Evolutionary conservation across 1,139 yeast genomes (phyloP).

Genomic region (Meyerozyma carpophila): DNA sequence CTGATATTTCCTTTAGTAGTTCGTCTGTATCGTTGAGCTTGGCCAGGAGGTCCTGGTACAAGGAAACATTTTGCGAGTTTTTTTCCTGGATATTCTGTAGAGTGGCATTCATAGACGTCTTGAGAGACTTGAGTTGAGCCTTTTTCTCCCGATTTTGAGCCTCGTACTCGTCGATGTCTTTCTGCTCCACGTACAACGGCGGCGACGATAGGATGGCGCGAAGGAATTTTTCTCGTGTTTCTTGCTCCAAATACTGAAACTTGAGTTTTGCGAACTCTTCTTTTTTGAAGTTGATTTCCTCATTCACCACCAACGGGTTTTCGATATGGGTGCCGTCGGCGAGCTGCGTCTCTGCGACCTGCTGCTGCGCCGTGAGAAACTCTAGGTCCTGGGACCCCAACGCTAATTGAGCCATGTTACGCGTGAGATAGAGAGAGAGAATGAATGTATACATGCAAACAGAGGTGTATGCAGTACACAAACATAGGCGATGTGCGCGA

Average conservation of each 20-base stretch:
- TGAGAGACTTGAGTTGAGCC: constrained; percentile 13
- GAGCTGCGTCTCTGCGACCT: background rate
- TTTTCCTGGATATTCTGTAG: constrained; percentile 5
- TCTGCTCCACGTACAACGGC: constrained; percentile 20
- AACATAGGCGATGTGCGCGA: too few relatives aligned
- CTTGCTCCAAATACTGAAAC: constrained; percentile 62
- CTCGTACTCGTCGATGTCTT: constrained; percentile 20
- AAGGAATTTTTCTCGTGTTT: constrained; percentile 58
- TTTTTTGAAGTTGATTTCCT: constrained; percentile 28
- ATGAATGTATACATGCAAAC: too few relatives aligned
- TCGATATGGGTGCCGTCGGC: constrained; percentile 1
- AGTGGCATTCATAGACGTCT: constrained; percentile 5
- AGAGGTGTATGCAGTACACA: too few relatives aligned
- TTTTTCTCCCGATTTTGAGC: constrained; percentile 19
- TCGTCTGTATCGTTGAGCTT: constrained; percentile 3
- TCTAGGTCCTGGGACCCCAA: background rate
- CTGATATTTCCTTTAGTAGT: constrained; percentile 3
- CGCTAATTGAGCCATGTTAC: background rate
- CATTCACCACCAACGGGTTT: constrained; percentile 23
- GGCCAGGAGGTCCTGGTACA: constrained; percentile 2
- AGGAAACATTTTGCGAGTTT: constrained; percentile 7
- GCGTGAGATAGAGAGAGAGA: too few relatives aligned
- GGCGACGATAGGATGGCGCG: constrained; percentile 11
- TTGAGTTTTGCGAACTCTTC: constrained; percentile 48
- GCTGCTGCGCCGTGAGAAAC: background rate